Base-by-base conservation (phyloP, 2,329 filamentous ascomycete species). In the Alternaria sp. region DNA sequence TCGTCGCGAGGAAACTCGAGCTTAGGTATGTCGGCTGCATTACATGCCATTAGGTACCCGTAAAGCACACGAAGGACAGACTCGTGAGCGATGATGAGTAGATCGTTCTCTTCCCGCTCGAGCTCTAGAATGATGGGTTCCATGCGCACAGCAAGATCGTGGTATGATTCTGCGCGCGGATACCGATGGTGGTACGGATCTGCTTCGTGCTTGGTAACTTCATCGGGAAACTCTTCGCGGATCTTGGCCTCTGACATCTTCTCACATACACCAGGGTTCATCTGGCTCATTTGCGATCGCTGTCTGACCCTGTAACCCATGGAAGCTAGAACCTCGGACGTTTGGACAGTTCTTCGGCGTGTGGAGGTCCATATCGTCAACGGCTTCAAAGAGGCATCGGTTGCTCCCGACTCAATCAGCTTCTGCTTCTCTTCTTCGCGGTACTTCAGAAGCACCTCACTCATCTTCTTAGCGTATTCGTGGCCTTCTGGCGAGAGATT, bases 161-260 rank as follows among this genome's bases (percentile, higher is more conserved):
- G 95, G 78, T 99, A 99, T 8, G 94, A 98, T 91, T 99, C 95
- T 60, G 94, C 94, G 62, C 95, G 86, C 7, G 95, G 95, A 74
- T 97, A 99, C 37, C 95, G 87, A 77, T 99, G 95, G 73, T 99
- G 95, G 72, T 99, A 99, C 1, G 95, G 95, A 76, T 99, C 95
- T 50, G 90, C 82, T 66, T 97, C 91, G 77, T 99, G 95, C 80
- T 97, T 97, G 65, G 88, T 85, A 6, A 97, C 91, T 77, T 99
- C 95, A 3, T 97, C 91, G 0, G 94, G 92, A 72, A 94, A 97
- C 55, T 93, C 83, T 69, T 87, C 82, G 53, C 91, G 88, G 66
- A 99, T 96, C 50, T 87, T 88, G 13, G 84, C 83, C 77, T 97
- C 94, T 6, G 92, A 91, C 81, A 98, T 89, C 78, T 92, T 95